Percentiles rank a stretch among this genome's conserved stretches.
Conservation (phyloP, 78 protist species). For the Dictyostelium brefeldianum region DNA sequence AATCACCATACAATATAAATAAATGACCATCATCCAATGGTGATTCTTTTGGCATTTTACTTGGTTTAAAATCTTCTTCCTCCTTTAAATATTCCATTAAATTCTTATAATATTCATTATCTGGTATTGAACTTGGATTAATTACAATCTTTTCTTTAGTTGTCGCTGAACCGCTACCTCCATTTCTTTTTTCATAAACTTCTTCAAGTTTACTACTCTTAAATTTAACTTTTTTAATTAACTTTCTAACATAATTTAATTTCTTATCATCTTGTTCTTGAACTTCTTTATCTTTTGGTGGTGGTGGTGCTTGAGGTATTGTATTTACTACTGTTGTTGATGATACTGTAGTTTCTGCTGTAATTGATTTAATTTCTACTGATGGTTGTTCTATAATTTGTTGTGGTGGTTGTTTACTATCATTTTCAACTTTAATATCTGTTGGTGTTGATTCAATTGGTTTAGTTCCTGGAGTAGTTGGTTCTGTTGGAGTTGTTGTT, state of each 20-base stretch:
- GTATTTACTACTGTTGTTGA: not conserved
- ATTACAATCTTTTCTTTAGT: not conserved
- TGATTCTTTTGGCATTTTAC: conserved; percentile 31
- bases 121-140: not conserved
- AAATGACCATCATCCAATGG: conserved; percentile 59
- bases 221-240: not conserved
- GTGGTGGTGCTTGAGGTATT: not conserved
- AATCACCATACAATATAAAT: conserved; percentile 67
- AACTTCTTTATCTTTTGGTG: not conserved
- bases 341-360: not conserved
- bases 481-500: not conserved
- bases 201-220: not conserved
- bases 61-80: not conserved
- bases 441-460: not conserved
- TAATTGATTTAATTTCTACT: not conserved
- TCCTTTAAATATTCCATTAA: conserved; percentile 1
- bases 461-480: not conserved
- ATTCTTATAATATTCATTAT: conserved; percentile 3
- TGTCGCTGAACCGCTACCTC: not conserved
- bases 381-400: not conserved
- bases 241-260: not conserved
- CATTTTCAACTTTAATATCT: not conserved
- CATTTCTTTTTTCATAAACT: not conserved
- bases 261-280: not conserved
- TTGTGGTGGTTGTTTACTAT: not conserved